Evolutionary conservation across 768 basidiomycete species (phyloP), one percentile per base, ranked within the genome.

Genomic region (Mycena olivaceomarginata): DNA sequence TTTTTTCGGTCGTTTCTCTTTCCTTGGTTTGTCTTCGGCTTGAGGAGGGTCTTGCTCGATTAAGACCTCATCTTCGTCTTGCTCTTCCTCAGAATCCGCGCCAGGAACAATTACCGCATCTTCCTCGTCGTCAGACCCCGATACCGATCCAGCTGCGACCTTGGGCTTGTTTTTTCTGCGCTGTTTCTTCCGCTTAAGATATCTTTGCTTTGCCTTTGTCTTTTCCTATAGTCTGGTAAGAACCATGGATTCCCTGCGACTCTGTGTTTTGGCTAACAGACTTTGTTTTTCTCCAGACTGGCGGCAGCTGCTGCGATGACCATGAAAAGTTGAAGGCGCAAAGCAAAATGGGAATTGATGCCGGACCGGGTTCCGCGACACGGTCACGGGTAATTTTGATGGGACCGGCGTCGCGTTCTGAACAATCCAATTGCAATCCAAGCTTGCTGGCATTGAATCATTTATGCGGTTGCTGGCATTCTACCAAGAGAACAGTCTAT

Each of bases 161-260:
- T 84, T 85, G 5, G 75, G 76, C 59, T 81, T 82, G 48, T 79
- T 87, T 85, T 94, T 95, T 82, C 91, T 90, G 71, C 93, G 89
- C 67, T 91, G 89, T 77, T 91, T 92, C 86, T 97, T 97, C 66
- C 92, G 91, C 82, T 91, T 93, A 57, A 96, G 86, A 82, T 97
- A 96, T 75, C 93, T 88, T 79, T 91, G 85, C 83, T 96, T 95
- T 1, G 94, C 93, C 72, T 90, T 93, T 1, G 95, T 95, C 85
- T 94, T 94, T 60, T 83, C 83, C 90, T 93, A 79, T 57, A 79
- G 16, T 62, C 73, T 75, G 74, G 80, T 82, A 74, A 81, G 80
- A 56, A 72, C 79, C 69, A 77, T 80, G 70, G 80, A 79, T 70
- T 67, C 40, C 11, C 0, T 16, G 45, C 25, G n/a, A 43, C 51